Conservation (phyloP, 2,329 filamentous ascomycete genomes). For the Shiraia bambusicola region DNA sequence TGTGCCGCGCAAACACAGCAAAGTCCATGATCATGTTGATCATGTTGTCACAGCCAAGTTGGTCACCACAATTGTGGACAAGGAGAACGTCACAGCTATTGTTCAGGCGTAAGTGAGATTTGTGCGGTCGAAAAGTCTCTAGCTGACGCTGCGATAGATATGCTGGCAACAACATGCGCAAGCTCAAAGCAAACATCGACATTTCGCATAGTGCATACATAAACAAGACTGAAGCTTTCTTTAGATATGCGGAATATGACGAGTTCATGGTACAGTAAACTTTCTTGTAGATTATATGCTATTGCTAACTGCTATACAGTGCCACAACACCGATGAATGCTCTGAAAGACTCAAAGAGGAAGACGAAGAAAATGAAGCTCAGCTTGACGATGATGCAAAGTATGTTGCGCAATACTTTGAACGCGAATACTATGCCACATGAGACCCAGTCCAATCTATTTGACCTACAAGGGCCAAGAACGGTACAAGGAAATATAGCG, state of each 20-base stretch:
- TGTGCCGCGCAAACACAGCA: conserved; percentile 12
- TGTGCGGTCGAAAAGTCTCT: too few species aligned
- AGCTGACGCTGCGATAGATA: conserved; percentile 17
- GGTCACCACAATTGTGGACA: conserved; percentile 24
- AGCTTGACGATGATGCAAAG: conserved; percentile 18
- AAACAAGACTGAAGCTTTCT: conserved; percentile 20
- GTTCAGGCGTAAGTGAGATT: conserved; percentile 16
- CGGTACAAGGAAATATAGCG: background rate
- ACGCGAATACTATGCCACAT: conserved; percentile 27
- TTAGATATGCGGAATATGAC: conserved; percentile 25
- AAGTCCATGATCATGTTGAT: conserved; percentile 27
- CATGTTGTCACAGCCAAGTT: conserved; percentile 29
- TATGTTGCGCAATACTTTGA: conserved; percentile 20
- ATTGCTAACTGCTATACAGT: conserved; percentile 11
- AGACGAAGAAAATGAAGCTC: background rate
- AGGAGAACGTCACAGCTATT: conserved; percentile 10
- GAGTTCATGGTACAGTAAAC: conserved; percentile 21
- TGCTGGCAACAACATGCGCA: conserved; percentile 19
- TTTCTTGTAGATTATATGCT: background rate
- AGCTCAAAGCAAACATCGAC: conserved; percentile 15
- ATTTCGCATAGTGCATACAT: conserved; percentile 9
- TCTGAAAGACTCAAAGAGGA: conserved; percentile 7
- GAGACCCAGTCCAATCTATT: background rate
- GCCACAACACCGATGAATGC: conserved; percentile 20
- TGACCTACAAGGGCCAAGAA: background rate